These are phyloP conservation scores for Globisporangium cystogenes DNA, from an alignment of 352 stramenopile genomes.

Conservation along the genomic window DNA sequence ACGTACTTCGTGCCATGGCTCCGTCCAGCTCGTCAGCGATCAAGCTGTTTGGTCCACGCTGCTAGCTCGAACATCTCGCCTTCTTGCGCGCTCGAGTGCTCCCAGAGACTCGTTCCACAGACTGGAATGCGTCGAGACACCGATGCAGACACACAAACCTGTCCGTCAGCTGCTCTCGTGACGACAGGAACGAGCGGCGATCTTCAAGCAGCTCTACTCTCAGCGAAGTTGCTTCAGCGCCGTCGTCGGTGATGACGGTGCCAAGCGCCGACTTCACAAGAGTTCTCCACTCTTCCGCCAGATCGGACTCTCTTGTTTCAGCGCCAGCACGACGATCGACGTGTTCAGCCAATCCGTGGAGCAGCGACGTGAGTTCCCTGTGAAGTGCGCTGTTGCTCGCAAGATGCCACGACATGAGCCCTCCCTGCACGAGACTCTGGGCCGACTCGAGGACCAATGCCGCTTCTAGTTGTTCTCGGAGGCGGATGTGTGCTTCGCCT, in stretches of 20 bases:
- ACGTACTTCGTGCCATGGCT: too few relatives aligned
- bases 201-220: neutral
- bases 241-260: too few relatives aligned
- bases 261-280: neutral
- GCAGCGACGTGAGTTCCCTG: neutral
- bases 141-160: constrained; percentile 7
- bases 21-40: too few relatives aligned
- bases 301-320: neutral
- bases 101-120: neutral
- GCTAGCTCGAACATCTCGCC: too few relatives aligned
- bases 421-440: constrained; percentile 4
- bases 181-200: constrained; percentile 5
- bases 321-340: neutral
- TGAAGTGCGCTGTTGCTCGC: neutral
- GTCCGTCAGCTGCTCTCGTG: neutral
- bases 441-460: neutral
- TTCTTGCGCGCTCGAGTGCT: constrained; percentile 1
- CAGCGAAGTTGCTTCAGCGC: neutral
- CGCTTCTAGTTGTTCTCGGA: neutral
- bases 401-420: constrained; percentile 29
- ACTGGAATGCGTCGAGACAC: neutral
- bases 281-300: neutral
- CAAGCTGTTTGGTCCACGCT: too few relatives aligned
- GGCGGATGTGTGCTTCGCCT: neutral
- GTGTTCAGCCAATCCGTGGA: neutral